phyloP scores from a whole-genome alignment of 441 rosid genomes.

The Gossypium lobatum region DNA sequence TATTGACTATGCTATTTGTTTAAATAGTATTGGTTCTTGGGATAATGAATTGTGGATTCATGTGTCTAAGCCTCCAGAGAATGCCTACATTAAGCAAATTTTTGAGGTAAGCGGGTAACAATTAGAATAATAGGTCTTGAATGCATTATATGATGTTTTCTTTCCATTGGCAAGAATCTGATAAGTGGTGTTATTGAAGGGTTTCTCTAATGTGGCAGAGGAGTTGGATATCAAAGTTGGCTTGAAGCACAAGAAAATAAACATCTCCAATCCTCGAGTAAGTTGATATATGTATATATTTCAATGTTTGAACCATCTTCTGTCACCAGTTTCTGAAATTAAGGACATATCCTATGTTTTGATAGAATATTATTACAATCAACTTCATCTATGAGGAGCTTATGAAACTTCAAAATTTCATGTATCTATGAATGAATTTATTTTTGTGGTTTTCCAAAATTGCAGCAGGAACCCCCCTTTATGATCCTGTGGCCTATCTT shows the following conservation, averaged over 20 bases:
- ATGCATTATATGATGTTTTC: slow-evolving; percentile 6
- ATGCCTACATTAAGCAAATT: slow-evolving; percentile 81
- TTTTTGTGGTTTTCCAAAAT: background rate
- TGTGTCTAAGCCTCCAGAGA: slow-evolving; percentile 95
- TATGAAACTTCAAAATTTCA: background rate
- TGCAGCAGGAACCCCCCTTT: background rate
- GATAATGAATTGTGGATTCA: slow-evolving; percentile 64
- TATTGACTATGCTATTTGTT: slow-evolving; percentile 94
- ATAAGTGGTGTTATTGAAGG: slow-evolving; percentile 42
- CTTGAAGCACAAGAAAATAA: slow-evolving; percentile 92
- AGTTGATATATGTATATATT: slow-evolving; percentile 27
- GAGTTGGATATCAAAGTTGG: slow-evolving; percentile 71
- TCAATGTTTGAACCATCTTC: background rate
- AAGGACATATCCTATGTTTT: background rate
- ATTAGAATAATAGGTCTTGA: slow-evolving; percentile 4
- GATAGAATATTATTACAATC: background rate
- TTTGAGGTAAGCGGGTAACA: slow-evolving; percentile 53
- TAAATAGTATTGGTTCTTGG: slow-evolving; percentile 90
- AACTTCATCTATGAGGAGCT: background rate
- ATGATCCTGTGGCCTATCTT: background rate
- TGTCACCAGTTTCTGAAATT: background rate
- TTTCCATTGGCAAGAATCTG: slow-evolving; percentile 20
- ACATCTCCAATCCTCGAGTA: slow-evolving; percentile 93
- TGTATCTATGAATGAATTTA: background rate
- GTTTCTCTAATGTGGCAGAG: slow-evolving; percentile 75